These are phyloP conservation scores for Aspergillus pseudotamarii DNA, from an alignment of 2,329 filamentous ascomycete species.

Conservation along the genomic window DNA sequence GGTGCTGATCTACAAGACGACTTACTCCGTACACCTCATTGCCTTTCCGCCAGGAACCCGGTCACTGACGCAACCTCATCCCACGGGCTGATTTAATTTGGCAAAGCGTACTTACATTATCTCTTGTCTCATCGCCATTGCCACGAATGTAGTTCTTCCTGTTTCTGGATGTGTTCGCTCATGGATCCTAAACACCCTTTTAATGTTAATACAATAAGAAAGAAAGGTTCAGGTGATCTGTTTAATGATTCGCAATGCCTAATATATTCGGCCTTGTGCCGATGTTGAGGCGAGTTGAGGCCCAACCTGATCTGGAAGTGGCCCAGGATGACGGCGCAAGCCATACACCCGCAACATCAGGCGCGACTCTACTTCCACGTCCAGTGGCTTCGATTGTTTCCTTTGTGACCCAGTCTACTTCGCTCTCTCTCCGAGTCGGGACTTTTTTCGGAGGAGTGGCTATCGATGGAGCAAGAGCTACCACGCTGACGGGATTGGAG, in stretches of 20 bases:
- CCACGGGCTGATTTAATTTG: slow-evolving; percentile 4
- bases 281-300: slow-evolving; percentile 15
- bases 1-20: slow-evolving; percentile 8
- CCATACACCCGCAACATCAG: slow-evolving; percentile 32
- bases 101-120: not conserved
- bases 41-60: slow-evolving; percentile 9
- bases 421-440: slow-evolving; percentile 47
- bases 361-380: slow-evolving; percentile 45
- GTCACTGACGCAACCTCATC: slow-evolving; percentile 13
- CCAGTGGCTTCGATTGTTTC: slow-evolving; percentile 50
- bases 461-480: slow-evolving; percentile 47
- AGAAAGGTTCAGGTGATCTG: not conserved
- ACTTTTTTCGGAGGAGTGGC: slow-evolving; percentile 48
- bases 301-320: slow-evolving; percentile 7
- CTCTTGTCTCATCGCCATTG: slow-evolving; percentile 2
- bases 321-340: slow-evolving; percentile 15
- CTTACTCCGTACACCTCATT: not conserved
- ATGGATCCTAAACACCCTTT: slow-evolving; percentile 8
- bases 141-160: not conserved
- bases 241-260: slow-evolving; percentile 22
- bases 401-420: slow-evolving; percentile 48
- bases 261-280: slow-evolving; percentile 21
- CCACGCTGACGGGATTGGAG: slow-evolving; percentile 49
- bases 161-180: not conserved
- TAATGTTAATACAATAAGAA: not conserved